Evolutionary conservation across 2,329 filamentous ascomycete genomes (phyloP), one percentile per base, ranked within the genome.

Genomic region (Emergomyces orientalis): DNA sequence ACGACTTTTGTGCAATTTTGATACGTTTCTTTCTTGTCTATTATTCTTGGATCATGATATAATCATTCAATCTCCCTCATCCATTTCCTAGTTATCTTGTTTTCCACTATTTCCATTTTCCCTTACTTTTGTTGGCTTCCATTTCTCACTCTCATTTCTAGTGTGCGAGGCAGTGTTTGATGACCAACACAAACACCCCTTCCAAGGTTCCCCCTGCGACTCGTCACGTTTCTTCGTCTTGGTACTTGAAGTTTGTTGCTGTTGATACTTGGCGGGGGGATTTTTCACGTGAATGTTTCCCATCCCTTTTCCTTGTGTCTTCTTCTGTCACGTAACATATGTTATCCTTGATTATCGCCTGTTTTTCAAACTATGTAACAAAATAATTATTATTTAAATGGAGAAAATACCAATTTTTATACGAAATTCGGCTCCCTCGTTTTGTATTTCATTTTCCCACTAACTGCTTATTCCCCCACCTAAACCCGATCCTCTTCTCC

Each of bases 31-130:
- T 37, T 57, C 52, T 55, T 55, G 32, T 55, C 52, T 41, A 22
- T 57, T 57, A 41, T 41, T 57, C 13, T 57, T 57, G 54, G 54
- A 57, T 57, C 34, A 41, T 57, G 54, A 41, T 57, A 57, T 25
- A 22, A 57, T 27, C 6, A 17, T 57, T 57, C 32, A 25, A 2
- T 39, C 22, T 22, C 22, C 11, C n/a, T 41, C 34, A 25, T 57
- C 14, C 34, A 17, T 54, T 5, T 8, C 4, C 11, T 13, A 27
- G 22, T 41, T 25, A 22, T 57, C 19, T n/a, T 25, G 22, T 22
- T 55, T 30, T 5, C n/a, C 9, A 51, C 52, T 34, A 19, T 14
- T 37, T 11, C 52, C 30, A n/a, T 22, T 55, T 30, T 19, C 30
- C 4, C 9, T 30, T 17, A 17, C 17, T 22, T 34, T 54, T 34